These are phyloP conservation scores for Arthrobotrys musiformis DNA, from an alignment of 2,329 filamentous ascomycete genomes.

Conservation along the genomic window DNA sequence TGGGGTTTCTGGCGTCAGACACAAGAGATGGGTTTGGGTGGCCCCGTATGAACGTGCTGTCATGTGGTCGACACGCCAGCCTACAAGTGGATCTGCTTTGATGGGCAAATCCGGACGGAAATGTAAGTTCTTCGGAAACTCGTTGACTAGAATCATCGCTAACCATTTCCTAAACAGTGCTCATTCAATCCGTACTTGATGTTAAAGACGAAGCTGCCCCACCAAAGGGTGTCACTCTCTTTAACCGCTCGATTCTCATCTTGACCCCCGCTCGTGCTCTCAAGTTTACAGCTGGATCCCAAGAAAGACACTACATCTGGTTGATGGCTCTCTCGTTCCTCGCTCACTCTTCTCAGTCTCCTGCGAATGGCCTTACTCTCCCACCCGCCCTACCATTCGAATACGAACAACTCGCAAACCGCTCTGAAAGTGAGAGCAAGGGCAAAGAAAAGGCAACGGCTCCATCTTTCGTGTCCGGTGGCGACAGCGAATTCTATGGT, in stretches of 20 bases:
- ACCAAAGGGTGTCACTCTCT: slow-evolving; percentile 74
- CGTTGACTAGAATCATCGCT: background rate
- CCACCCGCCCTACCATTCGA: slow-evolving; percentile 67
- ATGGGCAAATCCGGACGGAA: slow-evolving; percentile 96
- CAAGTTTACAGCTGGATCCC: slow-evolving; percentile 87
- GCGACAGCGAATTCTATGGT: slow-evolving; percentile 49
- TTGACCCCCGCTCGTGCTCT: slow-evolving; percentile 90
- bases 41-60: slow-evolving; percentile 95
- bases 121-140: slow-evolving; percentile 70
- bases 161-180: slow-evolving; percentile 69
- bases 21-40: slow-evolving; percentile 98
- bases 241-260: slow-evolving; percentile 94
- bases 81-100: slow-evolving; percentile 83
- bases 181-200: slow-evolving; percentile 94
- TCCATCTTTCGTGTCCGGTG: slow-evolving; percentile 51
- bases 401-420: slow-evolving; percentile 60
- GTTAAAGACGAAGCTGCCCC: slow-evolving; percentile 92
- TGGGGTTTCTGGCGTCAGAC: slow-evolving; percentile 75
- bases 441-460: slow-evolving; percentile 61
- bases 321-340: slow-evolving; percentile 93
- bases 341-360: slow-evolving; percentile 83
- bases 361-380: slow-evolving; percentile 76
- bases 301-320: slow-evolving; percentile 94
- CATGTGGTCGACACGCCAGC: slow-evolving; percentile 98
- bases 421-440: slow-evolving; percentile 61